These are phyloP conservation scores for Penicillium sp. DNA, from an alignment of 2,329 filamentous ascomycete genomes.

Conservation along the genomic window DNA sequence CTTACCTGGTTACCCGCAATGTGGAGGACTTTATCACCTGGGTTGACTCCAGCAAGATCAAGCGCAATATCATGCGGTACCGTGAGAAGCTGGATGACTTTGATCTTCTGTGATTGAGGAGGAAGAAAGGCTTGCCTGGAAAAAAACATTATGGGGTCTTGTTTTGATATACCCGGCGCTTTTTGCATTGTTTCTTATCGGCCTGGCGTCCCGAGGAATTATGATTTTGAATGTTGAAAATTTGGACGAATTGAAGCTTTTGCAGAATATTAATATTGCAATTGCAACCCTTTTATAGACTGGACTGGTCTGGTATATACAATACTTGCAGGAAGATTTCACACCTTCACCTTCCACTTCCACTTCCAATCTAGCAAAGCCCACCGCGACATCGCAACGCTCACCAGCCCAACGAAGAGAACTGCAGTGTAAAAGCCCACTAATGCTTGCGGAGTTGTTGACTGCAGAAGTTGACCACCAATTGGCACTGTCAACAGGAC, in stretches of 20 bases:
- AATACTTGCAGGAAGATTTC: not conserved
- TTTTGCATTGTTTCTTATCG: conserved; percentile 19
- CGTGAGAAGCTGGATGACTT: conserved; percentile 95
- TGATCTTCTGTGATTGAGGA: conserved; percentile 69
- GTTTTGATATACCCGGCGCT: conserved; percentile 27
- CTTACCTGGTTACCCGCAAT: conserved; percentile 81
- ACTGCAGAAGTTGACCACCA: conserved; percentile 48
- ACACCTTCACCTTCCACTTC: conserved; percentile 39
- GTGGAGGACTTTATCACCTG: conserved; percentile 98
- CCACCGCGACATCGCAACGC: conserved; percentile 35
- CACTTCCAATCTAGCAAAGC: conserved; percentile 39
- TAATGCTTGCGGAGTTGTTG: conserved; percentile 45
- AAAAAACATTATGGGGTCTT: conserved; percentile 25
- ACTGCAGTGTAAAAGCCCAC: conserved; percentile 50
- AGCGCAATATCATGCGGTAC: conserved; percentile 93
- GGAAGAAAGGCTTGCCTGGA: conserved; percentile 4
- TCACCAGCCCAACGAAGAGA: conserved; percentile 35
- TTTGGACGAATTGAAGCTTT: not conserved
- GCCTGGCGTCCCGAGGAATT: conserved; percentile 14
- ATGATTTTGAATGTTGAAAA: conserved; percentile 3
- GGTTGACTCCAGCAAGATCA: conserved; percentile 95
- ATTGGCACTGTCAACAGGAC: conserved; percentile 49
- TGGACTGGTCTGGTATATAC: not conserved
- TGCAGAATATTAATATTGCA: not conserved
- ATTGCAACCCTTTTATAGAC: not conserved